Percentiles rank a stretch among this genome's conserved stretches.
Evolutionary conservation across 129 eudicot species (phyloP).

Genomic region (Helianthus annuus): DNA sequence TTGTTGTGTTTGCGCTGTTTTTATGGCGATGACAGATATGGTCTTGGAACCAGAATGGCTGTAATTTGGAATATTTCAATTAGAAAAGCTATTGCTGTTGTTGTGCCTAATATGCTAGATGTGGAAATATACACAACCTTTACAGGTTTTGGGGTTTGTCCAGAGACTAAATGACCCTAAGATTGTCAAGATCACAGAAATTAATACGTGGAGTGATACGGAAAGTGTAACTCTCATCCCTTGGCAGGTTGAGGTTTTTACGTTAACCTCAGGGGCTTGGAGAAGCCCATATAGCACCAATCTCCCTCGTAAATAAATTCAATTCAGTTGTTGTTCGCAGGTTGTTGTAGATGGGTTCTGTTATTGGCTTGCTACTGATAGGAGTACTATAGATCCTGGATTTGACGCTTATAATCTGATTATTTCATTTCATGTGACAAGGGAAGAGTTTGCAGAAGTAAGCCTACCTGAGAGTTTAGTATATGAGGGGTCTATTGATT

Average conservation of each 20-base stretch:
- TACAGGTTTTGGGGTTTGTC: background rate
- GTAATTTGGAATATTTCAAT: no score
- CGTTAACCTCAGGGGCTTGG: background rate
- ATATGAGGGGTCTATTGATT: background rate
- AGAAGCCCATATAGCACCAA: background rate
- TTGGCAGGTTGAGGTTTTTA: constrained; percentile 2
- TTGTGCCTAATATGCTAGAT: background rate
- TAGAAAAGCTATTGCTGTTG: background rate
- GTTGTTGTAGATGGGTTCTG: background rate
- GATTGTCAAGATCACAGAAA: no score
- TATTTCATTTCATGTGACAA: background rate
- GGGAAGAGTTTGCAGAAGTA: background rate
- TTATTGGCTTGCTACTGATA: background rate
- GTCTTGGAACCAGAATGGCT: no score
- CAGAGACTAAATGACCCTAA: background rate
- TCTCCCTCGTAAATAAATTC: background rate
- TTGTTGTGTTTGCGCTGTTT: no score
- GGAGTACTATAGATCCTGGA: background rate
- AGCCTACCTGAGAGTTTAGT: background rate
- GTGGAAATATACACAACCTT: background rate
- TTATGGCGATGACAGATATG: no score
- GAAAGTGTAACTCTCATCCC: background rate
- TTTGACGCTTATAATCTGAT: background rate
- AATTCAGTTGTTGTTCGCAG: background rate
- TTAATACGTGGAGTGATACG: no score